These are phyloP conservation scores for Neonectria ditissima DNA, from an alignment of 2,329 filamentous ascomycete species.

Conservation along the genomic window DNA sequence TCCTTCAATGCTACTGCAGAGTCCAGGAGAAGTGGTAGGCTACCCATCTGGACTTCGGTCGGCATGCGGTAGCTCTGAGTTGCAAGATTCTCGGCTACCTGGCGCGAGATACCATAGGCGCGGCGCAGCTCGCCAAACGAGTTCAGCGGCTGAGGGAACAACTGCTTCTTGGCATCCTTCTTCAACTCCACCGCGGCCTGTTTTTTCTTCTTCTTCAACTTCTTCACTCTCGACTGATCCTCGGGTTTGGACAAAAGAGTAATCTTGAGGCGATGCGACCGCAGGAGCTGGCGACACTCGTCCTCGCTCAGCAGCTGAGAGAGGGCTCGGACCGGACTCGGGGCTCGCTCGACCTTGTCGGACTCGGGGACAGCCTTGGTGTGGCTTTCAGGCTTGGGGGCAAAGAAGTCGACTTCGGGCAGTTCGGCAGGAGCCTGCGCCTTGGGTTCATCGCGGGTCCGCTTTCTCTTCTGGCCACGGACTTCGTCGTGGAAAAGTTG, in stretches of 20 bases:
- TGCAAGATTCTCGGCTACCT: slow-evolving; percentile 81
- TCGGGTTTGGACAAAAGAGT: slow-evolving; percentile 73
- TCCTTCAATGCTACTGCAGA: slow-evolving; percentile 62
- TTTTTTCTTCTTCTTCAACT: slow-evolving; percentile 68
- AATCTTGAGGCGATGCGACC: slow-evolving; percentile 86
- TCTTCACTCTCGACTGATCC: slow-evolving; percentile 60
- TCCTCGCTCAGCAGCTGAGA: slow-evolving; percentile 68
- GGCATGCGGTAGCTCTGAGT: slow-evolving; percentile 89
- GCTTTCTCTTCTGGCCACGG: slow-evolving; percentile 67
- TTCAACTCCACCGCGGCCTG: slow-evolving; percentile 59
- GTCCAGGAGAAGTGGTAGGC: slow-evolving; percentile 80
- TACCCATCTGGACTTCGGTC: slow-evolving; percentile 93
- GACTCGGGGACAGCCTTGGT: slow-evolving; percentile 48
- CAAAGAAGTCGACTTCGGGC: slow-evolving; percentile 70
- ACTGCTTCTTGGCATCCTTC: slow-evolving; percentile 67
- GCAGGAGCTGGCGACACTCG: slow-evolving; percentile 79
- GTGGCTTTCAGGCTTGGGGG: slow-evolving; percentile 55
- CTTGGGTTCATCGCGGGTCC: slow-evolving; percentile 54
- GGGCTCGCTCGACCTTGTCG: slow-evolving; percentile 40
- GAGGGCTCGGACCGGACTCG: slow-evolving; percentile 44
- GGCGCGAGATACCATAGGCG: slow-evolving; percentile 78
- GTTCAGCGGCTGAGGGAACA: slow-evolving; percentile 84
- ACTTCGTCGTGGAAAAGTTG: slow-evolving; percentile 75
- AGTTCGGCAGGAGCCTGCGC: slow-evolving; percentile 48
- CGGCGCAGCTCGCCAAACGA: slow-evolving; percentile 79